phyloP scores from a whole-genome alignment of 176 grass and related monocot species.

The Aechmea fasciata region DNA sequence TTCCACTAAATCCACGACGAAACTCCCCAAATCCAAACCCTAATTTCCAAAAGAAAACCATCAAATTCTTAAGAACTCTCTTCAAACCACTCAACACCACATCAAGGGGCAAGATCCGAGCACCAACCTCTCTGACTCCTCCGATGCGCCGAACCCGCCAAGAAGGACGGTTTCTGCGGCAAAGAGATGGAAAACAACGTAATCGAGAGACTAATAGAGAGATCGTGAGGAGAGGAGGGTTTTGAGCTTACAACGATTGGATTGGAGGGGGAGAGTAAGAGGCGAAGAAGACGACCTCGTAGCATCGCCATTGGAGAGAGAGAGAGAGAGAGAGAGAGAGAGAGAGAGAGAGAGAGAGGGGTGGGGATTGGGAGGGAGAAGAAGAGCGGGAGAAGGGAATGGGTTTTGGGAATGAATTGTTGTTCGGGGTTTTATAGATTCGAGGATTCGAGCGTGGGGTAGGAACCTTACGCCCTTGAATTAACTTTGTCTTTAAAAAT shows the following conservation, averaged over 20 bases:
- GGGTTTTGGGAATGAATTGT: neutral
- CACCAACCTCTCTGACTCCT: conserved; percentile 21
- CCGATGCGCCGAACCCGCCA: conserved; percentile 4
- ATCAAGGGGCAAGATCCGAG: neutral
- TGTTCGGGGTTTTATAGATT: neutral
- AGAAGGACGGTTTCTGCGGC: conserved; percentile 23
- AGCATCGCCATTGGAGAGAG: conserved; percentile 21
- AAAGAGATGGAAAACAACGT: conserved; percentile 7
- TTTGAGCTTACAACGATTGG: conserved; percentile 5
- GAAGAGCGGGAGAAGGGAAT: neutral
- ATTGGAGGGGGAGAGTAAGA: conserved; percentile 12
- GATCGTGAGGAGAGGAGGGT: neutral
- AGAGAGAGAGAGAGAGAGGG: conserved; percentile 15
- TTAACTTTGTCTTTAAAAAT: no score
- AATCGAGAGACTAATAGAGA: neutral
- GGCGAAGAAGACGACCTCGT: conserved; percentile 8
- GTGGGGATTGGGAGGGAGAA: conserved; percentile 9
- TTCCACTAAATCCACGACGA: conserved; percentile 2
- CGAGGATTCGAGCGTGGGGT: neutral
- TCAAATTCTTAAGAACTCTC: neutral
- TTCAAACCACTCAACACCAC: neutral
- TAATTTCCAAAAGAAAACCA: conserved; percentile 12
- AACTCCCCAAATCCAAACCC: conserved; percentile 4
- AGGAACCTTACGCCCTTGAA: no score
- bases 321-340: conserved; percentile 21